Conservation (phyloP, 176 grass and related monocot species). For the Aegilops speltoides region DNA sequence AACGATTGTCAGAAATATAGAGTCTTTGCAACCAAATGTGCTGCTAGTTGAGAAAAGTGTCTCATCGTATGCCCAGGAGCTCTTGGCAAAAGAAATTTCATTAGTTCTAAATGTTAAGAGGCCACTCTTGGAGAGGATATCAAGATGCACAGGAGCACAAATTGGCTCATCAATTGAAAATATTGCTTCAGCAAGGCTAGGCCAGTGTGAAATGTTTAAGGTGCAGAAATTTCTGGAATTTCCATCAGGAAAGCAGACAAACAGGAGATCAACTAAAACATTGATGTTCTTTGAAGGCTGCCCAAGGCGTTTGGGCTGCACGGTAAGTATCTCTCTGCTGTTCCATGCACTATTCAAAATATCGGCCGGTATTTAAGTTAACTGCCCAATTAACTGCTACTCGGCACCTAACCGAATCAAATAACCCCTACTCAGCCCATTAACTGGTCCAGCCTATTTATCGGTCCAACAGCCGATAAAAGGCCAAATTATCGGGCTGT, state of each 20-base stretch:
- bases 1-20: conserved; percentile 66
- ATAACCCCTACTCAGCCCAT: too few species aligned
- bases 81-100: conserved; percentile 83
- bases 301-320: conserved; percentile 82
- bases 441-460: too few species aligned
- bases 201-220: conserved; percentile 75
- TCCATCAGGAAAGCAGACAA: conserved; percentile 38
- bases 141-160: conserved; percentile 87
- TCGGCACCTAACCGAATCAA: too few species aligned
- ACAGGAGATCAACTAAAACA: conserved; percentile 56
- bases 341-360: not conserved
- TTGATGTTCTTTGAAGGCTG: conserved; percentile 99
- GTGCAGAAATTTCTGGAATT: conserved; percentile 63
- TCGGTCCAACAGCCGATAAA: too few species aligned
- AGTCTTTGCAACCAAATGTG: conserved; percentile 68
- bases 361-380: too few species aligned
- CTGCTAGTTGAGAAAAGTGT: conserved; percentile 93
- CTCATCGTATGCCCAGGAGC: conserved; percentile 83
- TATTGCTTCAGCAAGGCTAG: conserved; percentile 55
- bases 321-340: conserved; percentile 53
- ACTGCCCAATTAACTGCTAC: too few species aligned
- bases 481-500: too few species aligned
- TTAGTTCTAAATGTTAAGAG: conserved; percentile 95
- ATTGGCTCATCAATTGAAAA: conserved; percentile 77
- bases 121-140: conserved; percentile 81